Evolutionary conservation across 192 early-diverging fungal genomes (phyloP).

Genomic region (Piromyces finnis): DNA sequence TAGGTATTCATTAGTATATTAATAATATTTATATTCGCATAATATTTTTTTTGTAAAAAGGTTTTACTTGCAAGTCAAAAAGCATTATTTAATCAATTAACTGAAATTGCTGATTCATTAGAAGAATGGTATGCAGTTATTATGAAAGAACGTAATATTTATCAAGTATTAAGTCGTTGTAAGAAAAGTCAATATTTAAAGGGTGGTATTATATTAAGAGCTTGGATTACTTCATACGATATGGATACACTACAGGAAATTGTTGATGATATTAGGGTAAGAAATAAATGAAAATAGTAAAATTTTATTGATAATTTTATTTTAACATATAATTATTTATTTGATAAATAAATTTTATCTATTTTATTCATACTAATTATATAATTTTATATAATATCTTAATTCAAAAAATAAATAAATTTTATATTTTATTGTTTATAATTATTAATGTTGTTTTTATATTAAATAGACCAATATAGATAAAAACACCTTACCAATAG

Average conservation of each 20-base stretch:
- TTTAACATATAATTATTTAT: no score
- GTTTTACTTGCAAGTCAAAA: not conserved
- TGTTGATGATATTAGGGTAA: not conserved
- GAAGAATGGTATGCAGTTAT: not conserved
- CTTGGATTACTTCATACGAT: not conserved
- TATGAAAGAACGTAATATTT: not conserved
- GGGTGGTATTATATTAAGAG: not conserved
- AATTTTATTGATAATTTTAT: no score
- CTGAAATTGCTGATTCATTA: not conserved
- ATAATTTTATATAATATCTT: no score
- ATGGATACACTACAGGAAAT: not conserved
- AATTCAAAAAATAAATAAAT: no score
- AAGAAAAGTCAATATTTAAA: not conserved
- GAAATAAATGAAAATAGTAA: not conserved
- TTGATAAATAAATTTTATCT: no score
- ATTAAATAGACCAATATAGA: slow-evolving; percentile 39
- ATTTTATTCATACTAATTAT: no score
- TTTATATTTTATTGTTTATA: not conserved
- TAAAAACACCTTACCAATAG: slow-evolving; percentile 66
- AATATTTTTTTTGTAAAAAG: no score
- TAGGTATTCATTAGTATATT: no score
- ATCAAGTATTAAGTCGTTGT: not conserved
- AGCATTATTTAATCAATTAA: not conserved
- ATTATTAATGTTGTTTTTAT: not conserved
- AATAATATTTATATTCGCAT: no score